Evolutionary conservation across 1,139 yeast genomes (phyloP).

Genomic region (Yamadazyma diospyri): DNA sequence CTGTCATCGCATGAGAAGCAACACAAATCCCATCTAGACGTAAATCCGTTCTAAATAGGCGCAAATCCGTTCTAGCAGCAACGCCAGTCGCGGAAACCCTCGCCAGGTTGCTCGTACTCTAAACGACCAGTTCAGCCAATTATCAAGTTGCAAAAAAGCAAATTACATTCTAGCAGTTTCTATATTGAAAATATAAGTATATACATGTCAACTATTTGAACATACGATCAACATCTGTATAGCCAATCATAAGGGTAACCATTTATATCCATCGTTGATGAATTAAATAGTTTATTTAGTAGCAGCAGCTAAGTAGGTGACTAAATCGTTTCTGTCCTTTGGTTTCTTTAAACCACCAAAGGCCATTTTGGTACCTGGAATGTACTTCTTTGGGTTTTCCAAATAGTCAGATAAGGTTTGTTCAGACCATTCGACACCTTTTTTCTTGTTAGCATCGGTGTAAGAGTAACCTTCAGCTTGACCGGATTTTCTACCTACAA

Average conservation of each 20-base stretch:
- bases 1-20: too few species aligned
- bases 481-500: constrained; percentile 91
- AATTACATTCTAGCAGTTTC: constrained; percentile 1
- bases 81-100: too few species aligned
- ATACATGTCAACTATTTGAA: constrained; percentile 2
- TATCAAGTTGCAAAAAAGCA: constrained; percentile 3
- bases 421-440: constrained; percentile 84
- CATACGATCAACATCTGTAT: too few species aligned
- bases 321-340: constrained; percentile 96
- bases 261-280: too few species aligned
- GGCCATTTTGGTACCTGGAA: constrained; percentile 99
- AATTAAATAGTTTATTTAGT: constrained; percentile 51
- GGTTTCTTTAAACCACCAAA: constrained; percentile 99
- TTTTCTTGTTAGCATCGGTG: constrained; percentile 98
- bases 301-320: constrained; percentile 83
- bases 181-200: constrained; percentile 6
- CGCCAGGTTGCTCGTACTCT: neutral
- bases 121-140: constrained; percentile 5
- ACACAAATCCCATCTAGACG: too few species aligned
- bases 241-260: too few species aligned
- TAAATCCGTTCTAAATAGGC: too few species aligned
- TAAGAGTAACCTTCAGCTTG: constrained; percentile 88
- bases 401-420: constrained; percentile 92
- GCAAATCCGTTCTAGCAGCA: too few species aligned
- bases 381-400: constrained; percentile 99